Conservation (phyloP, 768 basidiomycete genomes). For the Pisolithus tinctorius region DNA sequence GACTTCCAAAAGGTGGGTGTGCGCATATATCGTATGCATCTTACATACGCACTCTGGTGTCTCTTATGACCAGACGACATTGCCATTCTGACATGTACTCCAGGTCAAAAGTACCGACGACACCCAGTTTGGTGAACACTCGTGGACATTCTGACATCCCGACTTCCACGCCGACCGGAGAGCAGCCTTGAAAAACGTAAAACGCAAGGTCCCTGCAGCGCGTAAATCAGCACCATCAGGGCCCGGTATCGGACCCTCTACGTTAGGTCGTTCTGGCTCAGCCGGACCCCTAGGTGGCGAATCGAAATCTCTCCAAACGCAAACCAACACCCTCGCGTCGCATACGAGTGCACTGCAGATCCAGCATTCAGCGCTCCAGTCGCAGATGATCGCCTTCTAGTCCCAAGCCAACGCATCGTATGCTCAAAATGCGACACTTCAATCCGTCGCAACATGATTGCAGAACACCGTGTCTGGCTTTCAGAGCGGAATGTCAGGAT, state of each 20-base stretch:
- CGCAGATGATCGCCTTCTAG: constrained; percentile 9
- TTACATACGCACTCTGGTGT: neutral
- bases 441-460: too few species aligned
- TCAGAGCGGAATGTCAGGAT: too few species aligned
- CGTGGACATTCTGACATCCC: constrained; percentile 49
- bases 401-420: constrained; percentile 29
- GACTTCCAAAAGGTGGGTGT: constrained; percentile 82
- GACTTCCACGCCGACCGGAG: constrained; percentile 47
- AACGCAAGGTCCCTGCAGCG: too few species aligned
- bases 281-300: constrained; percentile 21
- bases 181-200: constrained; percentile 49
- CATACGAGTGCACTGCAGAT: too few species aligned
- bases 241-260: too few species aligned
- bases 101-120: constrained; percentile 27
- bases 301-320: constrained; percentile 10
- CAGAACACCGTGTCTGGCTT: too few species aligned
- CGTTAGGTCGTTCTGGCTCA: constrained; percentile 17
- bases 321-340: too few species aligned
- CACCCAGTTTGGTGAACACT: constrained; percentile 56
- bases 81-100: too few species aligned
- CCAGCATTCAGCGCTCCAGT: too few species aligned
- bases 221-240: too few species aligned
- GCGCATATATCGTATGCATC: neutral
- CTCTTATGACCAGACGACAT: too few species aligned
- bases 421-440: constrained; percentile 21